Conservation (phyloP, 2,329 filamentous ascomycete species). For the Diaporthe ampelina region DNA sequence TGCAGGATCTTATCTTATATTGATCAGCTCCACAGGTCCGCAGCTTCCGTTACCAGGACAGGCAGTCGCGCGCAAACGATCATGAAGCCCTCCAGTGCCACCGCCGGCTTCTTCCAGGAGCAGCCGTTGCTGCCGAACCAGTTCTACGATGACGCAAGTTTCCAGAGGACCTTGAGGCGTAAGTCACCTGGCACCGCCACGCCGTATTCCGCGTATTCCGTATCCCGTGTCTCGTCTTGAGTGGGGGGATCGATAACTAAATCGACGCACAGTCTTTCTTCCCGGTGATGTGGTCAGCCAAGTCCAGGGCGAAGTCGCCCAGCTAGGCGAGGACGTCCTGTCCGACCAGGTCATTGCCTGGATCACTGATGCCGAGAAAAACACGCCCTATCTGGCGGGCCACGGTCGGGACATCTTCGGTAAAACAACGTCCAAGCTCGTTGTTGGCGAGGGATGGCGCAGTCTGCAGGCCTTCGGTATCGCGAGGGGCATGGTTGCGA, state of each 20-base stretch:
- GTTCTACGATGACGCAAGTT: conserved; percentile 67
- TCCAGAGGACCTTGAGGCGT: conserved; percentile 67
- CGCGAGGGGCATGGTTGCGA: conserved; percentile 58
- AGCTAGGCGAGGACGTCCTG: conserved; percentile 66
- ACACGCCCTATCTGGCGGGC: conserved; percentile 71
- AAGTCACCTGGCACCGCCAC: conserved; percentile 43
- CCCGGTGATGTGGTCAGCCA: conserved; percentile 58
- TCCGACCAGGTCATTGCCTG: conserved; percentile 67
- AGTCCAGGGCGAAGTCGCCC: conserved; percentile 57
- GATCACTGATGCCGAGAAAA: conserved; percentile 75
- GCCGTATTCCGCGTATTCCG: conserved; percentile 11
- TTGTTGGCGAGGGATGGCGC: conserved; percentile 77
- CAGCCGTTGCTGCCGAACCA: conserved; percentile 67
- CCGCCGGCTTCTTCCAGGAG: conserved; percentile 69
- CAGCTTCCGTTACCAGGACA: neutral
- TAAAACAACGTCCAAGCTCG: conserved; percentile 68
- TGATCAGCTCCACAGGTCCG: neutral
- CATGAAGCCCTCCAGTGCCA: conserved; percentile 61
- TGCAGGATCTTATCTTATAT: conserved; percentile 17
- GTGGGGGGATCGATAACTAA: neutral
- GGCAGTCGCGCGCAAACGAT: neutral
- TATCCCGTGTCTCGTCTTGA: neutral
- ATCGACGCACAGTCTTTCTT: conserved; percentile 60
- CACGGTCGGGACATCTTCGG: conserved; percentile 74
- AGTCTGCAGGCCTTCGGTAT: conserved; percentile 71